Conservation (phyloP, 306 rosid species). For the Lathyrus oleraceus region DNA sequence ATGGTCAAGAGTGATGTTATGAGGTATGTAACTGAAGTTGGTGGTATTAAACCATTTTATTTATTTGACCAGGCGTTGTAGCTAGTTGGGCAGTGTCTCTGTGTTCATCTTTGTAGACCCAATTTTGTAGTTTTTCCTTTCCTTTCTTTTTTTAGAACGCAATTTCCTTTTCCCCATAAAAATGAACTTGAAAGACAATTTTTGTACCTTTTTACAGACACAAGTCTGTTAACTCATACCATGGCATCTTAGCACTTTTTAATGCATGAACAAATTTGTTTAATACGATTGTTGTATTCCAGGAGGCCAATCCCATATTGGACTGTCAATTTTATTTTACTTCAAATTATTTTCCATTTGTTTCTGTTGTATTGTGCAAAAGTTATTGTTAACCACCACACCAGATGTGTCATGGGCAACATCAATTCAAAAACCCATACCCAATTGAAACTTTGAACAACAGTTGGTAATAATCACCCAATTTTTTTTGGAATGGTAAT, state of each 20-base stretch:
- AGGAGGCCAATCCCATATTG: background rate
- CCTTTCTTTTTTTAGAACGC: background rate
- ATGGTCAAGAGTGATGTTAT: slow-evolving; percentile 36
- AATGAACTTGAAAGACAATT: slow-evolving; percentile 14
- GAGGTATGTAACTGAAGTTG: background rate
- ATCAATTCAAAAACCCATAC: no score
- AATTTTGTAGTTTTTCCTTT: slow-evolving; percentile 38
- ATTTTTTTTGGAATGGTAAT: no score
- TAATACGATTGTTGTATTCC: background rate
- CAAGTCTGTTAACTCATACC: background rate
- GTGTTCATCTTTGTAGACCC: slow-evolving; percentile 23
- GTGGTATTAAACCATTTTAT: background rate
- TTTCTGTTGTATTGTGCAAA: background rate
- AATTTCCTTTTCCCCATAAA: background rate
- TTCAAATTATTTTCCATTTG: background rate
- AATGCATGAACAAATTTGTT: background rate
- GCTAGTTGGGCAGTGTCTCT: background rate
- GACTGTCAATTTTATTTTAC: background rate
- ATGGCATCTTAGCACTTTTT: no score
- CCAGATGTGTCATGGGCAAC: no score
- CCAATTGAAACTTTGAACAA: no score
- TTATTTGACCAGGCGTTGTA: background rate
- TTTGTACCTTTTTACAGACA: background rate
- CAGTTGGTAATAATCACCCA: no score
- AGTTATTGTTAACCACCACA: background rate